phyloP scores from a whole-genome alignment of 331 rosid genomes.

The Pyracantha coccinea region DNA sequence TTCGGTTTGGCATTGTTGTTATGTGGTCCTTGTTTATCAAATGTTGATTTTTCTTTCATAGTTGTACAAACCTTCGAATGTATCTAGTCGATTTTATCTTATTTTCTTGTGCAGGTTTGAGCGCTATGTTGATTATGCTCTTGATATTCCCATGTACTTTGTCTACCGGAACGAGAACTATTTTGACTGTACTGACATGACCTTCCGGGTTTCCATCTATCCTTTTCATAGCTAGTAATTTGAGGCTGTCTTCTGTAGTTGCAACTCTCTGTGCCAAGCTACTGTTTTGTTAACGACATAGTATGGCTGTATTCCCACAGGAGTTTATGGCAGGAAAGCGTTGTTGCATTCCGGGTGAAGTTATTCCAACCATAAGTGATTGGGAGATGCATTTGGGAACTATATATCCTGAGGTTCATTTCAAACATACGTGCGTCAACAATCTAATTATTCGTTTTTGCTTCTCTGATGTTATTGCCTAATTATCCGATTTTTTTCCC shows the following conservation, averaged over 20 bases:
- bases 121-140: conserved; percentile 93
- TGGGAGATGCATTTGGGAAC: conserved; percentile 94
- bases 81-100: neutral
- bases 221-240: conserved; percentile 22
- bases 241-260: conserved; percentile 21
- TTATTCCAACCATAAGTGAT: conserved; percentile 72
- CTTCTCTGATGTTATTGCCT: neutral
- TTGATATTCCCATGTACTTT: conserved; percentile 96
- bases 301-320: conserved; percentile 15
- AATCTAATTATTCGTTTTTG: conserved; percentile 8
- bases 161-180: conserved; percentile 70
- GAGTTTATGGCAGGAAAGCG: conserved; percentile 88
- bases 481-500: conserved; percentile 14
- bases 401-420: conserved; percentile 72
- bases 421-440: conserved; percentile 3
- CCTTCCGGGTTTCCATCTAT: conserved; percentile 82
- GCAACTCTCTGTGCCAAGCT: neutral
- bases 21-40: neutral
- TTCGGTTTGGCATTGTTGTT: neutral
- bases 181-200: conserved; percentile 84
- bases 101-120: conserved; percentile 64
- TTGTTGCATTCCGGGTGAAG: conserved; percentile 68
- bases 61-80: too few relatives aligned
- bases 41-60: too few relatives aligned
- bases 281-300: conserved; percentile 10